Conservation (phyloP, 306 rosid genomes). For the Astragalus glycyphyllos region DNA sequence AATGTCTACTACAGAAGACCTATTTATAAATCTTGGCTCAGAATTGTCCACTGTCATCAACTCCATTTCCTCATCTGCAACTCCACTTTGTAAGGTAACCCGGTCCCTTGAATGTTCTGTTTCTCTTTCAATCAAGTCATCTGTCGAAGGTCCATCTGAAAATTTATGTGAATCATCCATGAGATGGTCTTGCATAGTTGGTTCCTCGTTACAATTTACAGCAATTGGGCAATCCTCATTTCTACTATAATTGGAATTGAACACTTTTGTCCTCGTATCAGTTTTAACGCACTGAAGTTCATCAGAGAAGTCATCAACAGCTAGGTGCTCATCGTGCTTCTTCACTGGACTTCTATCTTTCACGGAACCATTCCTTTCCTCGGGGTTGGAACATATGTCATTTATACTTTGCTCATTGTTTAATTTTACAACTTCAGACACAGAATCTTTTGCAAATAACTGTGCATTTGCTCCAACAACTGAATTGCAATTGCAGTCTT, state of each 20-base stretch:
- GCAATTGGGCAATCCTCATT: conserved; percentile 9
- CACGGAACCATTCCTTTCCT: conserved; percentile 20
- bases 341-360: conserved; percentile 34
- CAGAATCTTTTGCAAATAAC: conserved; percentile 29
- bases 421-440: conserved; percentile 37
- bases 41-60: conserved; percentile 6
- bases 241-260: not conserved
- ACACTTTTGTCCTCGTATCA: conserved; percentile 32
- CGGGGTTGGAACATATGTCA: conserved; percentile 25
- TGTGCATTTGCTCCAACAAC: conserved; percentile 34
- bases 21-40: conserved; percentile 26
- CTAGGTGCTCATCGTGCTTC: conserved; percentile 16
- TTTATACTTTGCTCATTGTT: conserved; percentile 28
- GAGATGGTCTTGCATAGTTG: conserved; percentile 30
- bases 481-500: conserved; percentile 20
- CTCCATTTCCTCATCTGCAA: conserved; percentile 37
- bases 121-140: conserved; percentile 35
- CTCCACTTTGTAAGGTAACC: conserved; percentile 43
- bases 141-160: conserved; percentile 38
- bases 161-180: conserved; percentile 27
- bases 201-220: conserved; percentile 31
- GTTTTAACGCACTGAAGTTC: conserved; percentile 6
- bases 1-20: conserved; percentile 30
- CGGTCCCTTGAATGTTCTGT: conserved; percentile 30
- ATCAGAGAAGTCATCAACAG: conserved; percentile 11